Conservation (phyloP, 495 filamentous ascomycete genomes). For the Thermothielavioides terrestris region DNA sequence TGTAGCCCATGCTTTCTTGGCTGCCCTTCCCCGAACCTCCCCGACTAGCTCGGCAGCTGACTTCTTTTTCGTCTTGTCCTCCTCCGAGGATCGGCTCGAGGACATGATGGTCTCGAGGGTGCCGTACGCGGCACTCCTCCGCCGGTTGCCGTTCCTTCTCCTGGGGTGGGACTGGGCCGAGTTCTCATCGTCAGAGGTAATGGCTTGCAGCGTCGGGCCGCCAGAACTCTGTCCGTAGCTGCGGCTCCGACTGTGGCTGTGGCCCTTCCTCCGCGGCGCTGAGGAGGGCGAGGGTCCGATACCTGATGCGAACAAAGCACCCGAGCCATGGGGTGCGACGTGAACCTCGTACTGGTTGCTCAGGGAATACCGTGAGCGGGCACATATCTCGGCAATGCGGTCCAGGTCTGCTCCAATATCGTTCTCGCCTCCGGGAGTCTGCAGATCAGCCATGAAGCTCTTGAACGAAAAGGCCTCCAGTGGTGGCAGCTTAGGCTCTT, state of each 20-base stretch:
- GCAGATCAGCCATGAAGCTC: constrained; percentile 45
- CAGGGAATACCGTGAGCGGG: constrained; percentile 44
- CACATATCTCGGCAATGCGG: constrained; percentile 51
- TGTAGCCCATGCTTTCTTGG: constrained; percentile 18
- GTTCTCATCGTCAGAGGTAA: constrained; percentile 40
- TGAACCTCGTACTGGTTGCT: constrained; percentile 55
- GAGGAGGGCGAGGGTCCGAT: constrained; percentile 4
- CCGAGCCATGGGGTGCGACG: constrained; percentile 45
- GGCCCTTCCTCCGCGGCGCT: constrained; percentile 14
- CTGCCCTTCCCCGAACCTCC: constrained; percentile 40
- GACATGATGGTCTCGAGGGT: constrained; percentile 52
- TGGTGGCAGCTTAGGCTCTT: constrained; percentile 36
- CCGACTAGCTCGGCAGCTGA: constrained; percentile 41
- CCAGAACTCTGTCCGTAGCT: constrained; percentile 2
- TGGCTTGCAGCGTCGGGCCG: constrained; percentile 42
- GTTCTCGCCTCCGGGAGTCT: constrained; percentile 18
- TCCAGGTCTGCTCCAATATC: constrained; percentile 43
- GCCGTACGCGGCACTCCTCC: constrained; percentile 42
- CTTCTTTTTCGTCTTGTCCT: constrained; percentile 43
- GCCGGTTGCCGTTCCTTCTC: constrained; percentile 25
- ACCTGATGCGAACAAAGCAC: constrained; percentile 27
- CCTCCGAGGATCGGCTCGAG: constrained; percentile 47
- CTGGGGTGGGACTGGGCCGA: constrained; percentile 13
- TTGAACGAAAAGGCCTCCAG: constrained; percentile 52
- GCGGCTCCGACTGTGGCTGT: constrained; percentile 6